These are phyloP conservation scores for Sporothrix schenckii DNA, from an alignment of 2,329 filamentous ascomycete species.

Conservation along the genomic window DNA sequence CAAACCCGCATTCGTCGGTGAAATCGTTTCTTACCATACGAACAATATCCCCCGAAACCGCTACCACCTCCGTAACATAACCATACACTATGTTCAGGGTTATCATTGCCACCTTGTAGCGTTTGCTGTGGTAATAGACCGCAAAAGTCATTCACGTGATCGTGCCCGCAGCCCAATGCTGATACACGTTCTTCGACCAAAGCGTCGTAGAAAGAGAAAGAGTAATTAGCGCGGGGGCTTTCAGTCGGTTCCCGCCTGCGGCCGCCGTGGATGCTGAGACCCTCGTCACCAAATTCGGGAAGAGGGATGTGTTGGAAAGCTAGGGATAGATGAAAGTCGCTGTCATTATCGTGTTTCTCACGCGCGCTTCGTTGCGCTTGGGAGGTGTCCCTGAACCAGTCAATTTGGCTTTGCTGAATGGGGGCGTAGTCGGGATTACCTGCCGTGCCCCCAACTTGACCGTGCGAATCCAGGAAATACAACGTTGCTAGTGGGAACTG, in stretches of 20 bases:
- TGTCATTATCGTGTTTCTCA: not conserved
- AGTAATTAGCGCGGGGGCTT: not conserved
- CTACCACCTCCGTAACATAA: not conserved
- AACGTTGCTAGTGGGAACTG: not conserved
- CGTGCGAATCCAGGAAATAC: conserved; percentile 12
- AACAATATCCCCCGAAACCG: conserved; percentile 1
- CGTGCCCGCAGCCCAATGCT: conserved; percentile 1
- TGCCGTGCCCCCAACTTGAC: not conserved
- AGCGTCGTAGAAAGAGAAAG: conserved; percentile 6
- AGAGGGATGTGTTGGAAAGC: not conserved
- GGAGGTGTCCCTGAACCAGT: not conserved
- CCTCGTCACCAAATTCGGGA: not conserved
- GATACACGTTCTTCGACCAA: not conserved
- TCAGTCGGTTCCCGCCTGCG: not conserved
- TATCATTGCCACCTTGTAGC: not conserved
- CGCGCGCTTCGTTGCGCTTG: conserved; percentile 4
- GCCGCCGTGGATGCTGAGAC: not conserved
- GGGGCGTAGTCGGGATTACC: not conserved
- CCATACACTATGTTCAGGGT: not conserved
- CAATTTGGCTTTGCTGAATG: not conserved
- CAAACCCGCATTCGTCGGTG: not conserved
- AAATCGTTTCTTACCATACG: not conserved
- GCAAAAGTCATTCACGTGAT: conserved; percentile 12
- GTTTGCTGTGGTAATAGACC: not conserved
- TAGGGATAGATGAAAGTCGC: not conserved